A percentile compares a stretch with the other conserved stretches of the same genome.
Conservation (phyloP, 2,329 filamentous ascomycete species). For the Ophiostoma sp. region DNA sequence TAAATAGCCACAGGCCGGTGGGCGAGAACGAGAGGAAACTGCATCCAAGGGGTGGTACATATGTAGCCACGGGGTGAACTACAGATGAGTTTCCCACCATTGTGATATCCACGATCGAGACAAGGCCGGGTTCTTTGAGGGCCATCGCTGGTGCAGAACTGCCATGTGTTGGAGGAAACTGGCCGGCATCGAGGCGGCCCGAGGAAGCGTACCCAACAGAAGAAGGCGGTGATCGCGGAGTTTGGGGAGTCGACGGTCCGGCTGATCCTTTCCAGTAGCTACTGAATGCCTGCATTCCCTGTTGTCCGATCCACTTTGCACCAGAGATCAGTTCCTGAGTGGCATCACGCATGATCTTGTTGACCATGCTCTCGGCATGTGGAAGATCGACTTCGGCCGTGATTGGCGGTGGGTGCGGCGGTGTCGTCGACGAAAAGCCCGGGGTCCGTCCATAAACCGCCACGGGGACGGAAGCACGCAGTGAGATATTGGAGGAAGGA, state of each 20-base stretch:
- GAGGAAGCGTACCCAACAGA: slow-evolving; percentile 1
- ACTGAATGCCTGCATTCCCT: slow-evolving; percentile 71
- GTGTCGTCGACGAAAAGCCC: slow-evolving; percentile 54
- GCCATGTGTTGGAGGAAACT: slow-evolving; percentile 73
- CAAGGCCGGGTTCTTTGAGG: slow-evolving; percentile 62
- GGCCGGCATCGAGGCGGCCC: slow-evolving; percentile 44
- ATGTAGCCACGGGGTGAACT: slow-evolving; percentile 63
- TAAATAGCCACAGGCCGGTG: slow-evolving; percentile 66
- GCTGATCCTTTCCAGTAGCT: slow-evolving; percentile 66
- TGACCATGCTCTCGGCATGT: slow-evolving; percentile 64
- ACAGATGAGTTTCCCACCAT: slow-evolving; percentile 47
- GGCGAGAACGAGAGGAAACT: slow-evolving; percentile 77
- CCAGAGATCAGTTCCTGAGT: slow-evolving; percentile 72
- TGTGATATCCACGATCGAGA: slow-evolving; percentile 69
- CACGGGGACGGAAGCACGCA: slow-evolving; percentile 61
- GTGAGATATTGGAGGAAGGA: slow-evolving; percentile 63
- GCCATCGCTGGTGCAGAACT: slow-evolving; percentile 48
- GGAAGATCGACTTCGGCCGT: slow-evolving; percentile 68
- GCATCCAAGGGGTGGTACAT: slow-evolving; percentile 66
- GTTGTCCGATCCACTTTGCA: slow-evolving; percentile 70
- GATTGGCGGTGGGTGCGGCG: slow-evolving; percentile 61
- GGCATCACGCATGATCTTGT: slow-evolving; percentile 71
- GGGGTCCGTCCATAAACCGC: slow-evolving; percentile 51
- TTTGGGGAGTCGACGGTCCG: slow-evolving; percentile 35
- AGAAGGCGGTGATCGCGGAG: slow-evolving; percentile 41